Evolutionary conservation across 1,284 basidiomycete genomes (phyloP).

Genomic region (Mycena sp.): DNA sequence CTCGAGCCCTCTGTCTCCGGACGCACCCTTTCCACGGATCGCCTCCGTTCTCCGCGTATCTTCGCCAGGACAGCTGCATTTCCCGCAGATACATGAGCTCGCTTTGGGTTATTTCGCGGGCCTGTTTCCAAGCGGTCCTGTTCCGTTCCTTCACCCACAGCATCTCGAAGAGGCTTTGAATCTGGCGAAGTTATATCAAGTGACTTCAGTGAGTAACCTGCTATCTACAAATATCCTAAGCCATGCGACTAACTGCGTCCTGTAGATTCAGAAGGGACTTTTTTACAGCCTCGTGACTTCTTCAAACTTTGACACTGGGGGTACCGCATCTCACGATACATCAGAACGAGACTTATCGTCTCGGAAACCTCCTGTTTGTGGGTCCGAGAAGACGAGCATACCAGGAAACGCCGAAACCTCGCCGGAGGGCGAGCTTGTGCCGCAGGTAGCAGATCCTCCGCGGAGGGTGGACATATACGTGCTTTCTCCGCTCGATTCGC

Average conservation of each 20-base stretch:
- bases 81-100: conserved; percentile 58
- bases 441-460: background rate
- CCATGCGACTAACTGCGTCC: background rate
- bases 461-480: conserved; percentile 23
- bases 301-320: conserved; percentile 58
- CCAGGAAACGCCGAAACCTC: conserved; percentile 17
- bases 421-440: background rate
- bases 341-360: background rate
- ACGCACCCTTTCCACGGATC: conserved; percentile 54
- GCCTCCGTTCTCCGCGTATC: conserved; percentile 64
- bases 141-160: conserved; percentile 47
- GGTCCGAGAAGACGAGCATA: background rate
- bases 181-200: conserved; percentile 55
- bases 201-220: conserved; percentile 52
- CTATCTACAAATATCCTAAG: background rate
- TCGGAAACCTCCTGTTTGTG: conserved; percentile 3
- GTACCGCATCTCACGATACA: conserved; percentile 19
- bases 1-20: conserved; percentile 55
- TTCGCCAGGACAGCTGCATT: conserved; percentile 59
- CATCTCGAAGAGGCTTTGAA: conserved; percentile 58
- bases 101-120: conserved; percentile 52
- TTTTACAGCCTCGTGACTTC: conserved; percentile 68
- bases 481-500: conserved; percentile 36
- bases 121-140: conserved; percentile 55
- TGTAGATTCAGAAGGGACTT: conserved; percentile 66